Evolutionary conservation across 805 yeast genomes (phyloP), one percentile per base, ranked within the genome.

Genomic region (Ogataea philodendri): DNA sequence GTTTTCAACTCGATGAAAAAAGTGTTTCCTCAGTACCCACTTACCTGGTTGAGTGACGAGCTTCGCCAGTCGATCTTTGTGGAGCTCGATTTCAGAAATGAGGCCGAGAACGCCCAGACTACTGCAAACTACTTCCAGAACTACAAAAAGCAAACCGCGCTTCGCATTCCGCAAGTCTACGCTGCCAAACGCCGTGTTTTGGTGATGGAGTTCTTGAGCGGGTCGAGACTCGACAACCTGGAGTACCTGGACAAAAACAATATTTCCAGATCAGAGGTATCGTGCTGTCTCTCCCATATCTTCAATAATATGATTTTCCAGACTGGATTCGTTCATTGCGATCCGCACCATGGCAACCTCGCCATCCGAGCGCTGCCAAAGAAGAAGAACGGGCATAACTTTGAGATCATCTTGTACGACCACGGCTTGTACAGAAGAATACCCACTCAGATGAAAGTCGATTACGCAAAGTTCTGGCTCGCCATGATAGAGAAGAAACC

Each of bases 281-380:
- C 94, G 2, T 65, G 81, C 5, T 90, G 97, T 56, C 67, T 93
- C 23, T 78, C 96, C 0, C 96, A 90, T 50, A 80, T 87, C 18
- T 93, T 93, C 67, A 86, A 90, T 65, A 81, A 78, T 54, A 93
- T 93, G 99, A 87, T 93, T 25, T 93, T 93, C 65, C 82, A 94
- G 2, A 95, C 96, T 1, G 81, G 78, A 17, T 95, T 87, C 15
- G 74, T 93, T 26, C 99, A 93, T 58, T 93, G 98, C 64, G 99
- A 93, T 58, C 98, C 98, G 1, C 99, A 93, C 58, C 96, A 95
- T 8, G 99, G 99, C 0, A 93, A 93, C 53, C 66, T 93, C 41
- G 96, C 97, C 0, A 86, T 93, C 15, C 67, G 88, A 37, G 62
- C 69, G 21, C 60, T 69, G 5, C 50, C 51, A 11, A 35, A 44